Evolutionary conservation across 2,329 filamentous ascomycete genomes (phyloP), one percentile per base, ranked within the genome.

Genomic region (Grosmannia penicillata): DNA sequence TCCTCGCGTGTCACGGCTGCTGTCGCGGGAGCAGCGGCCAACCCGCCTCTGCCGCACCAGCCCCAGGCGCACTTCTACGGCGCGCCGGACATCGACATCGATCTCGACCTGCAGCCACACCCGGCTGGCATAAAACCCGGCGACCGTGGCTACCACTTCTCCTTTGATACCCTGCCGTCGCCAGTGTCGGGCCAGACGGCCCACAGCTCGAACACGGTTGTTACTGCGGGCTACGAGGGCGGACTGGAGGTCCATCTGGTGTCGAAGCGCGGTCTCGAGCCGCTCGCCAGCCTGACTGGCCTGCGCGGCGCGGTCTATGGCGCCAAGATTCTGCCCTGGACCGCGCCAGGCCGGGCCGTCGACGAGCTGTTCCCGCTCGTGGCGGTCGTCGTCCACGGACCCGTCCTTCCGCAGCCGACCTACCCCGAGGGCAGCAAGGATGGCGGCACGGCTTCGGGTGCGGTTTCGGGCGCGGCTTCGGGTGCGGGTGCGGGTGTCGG

Each of bases 261-360:
- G 23, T 74, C 76, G 31, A 82, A 79, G 51, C 75, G 77, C 44
- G 81, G 80, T 35, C 56, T 84, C 38, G 79, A 84, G 39, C 67
- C 73, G 18, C 60, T 85, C 23, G 78, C 78, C 17, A 74, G 74
- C 40, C 60, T 95, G 34, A 78, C 80, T 51, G 84, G 83, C 5
- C 63, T 95, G 22, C 74, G 78, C 49, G 89, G 89, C 29, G 77
- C 77, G 18, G 82, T 95, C 1, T 65, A 85, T 45, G 72, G 81
- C 46, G 87, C 87, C 39, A 93, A 89, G 57, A 75, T 95, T 19
- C 58, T 95, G 35, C 78, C 82, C 1, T 84, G 79, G 70, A 72
- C 66, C 15, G 58, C 68, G 21, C 56, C 62, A 8, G 61, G 62
- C 36, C 71, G 78, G 38, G 62, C 32, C 2, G 67, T 25, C 8